Percentiles rank a stretch among this genome's conserved stretches.
These are phyloP conservation scores for Sordariomycetes sp. DNA, from an alignment of 2,329 filamentous ascomycete genomes.

Conservation along the genomic window DNA sequence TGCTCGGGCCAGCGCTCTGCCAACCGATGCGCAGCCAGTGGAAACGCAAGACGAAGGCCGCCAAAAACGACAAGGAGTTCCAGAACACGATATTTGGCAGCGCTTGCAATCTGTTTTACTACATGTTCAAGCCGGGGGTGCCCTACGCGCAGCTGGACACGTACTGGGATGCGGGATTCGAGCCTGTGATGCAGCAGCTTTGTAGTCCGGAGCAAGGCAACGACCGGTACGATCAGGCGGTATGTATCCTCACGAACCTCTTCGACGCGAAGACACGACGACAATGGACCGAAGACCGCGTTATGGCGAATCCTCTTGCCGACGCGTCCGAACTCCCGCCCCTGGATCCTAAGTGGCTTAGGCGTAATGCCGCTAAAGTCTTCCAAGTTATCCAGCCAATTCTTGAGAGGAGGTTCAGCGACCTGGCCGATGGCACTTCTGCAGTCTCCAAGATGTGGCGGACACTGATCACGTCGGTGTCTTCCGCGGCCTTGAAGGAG, in stretches of 20 bases:
- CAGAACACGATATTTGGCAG: constrained; percentile 48
- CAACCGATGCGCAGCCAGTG: constrained; percentile 58
- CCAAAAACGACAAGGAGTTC: constrained; percentile 43
- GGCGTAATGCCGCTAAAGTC: constrained; percentile 54
- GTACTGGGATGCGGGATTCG: constrained; percentile 68
- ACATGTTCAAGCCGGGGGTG: constrained; percentile 60
- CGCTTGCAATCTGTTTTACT: constrained; percentile 73
- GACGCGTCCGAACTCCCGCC: constrained; percentile 66
- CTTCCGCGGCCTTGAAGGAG: constrained; percentile 65
- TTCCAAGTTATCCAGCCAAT: constrained; percentile 48
- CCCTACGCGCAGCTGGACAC: constrained; percentile 53
- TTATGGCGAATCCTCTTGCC: constrained; percentile 44
- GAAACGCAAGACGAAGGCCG: constrained; percentile 42
- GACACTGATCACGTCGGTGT: constrained; percentile 47
- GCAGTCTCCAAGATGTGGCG: constrained; percentile 41
- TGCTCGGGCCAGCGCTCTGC: constrained; percentile 34
- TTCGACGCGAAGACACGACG: constrained; percentile 44
- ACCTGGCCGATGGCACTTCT: constrained; percentile 47
- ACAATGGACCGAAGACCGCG: constrained; percentile 63
- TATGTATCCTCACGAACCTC: constrained; percentile 54
- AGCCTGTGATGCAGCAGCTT: constrained; percentile 46
- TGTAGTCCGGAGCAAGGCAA: constrained; percentile 24
- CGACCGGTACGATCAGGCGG: constrained; percentile 45
- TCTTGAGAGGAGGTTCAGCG: constrained; percentile 46
- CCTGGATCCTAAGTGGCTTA: constrained; percentile 77